phyloP scores from a whole-genome alignment of 176 grass and related monocot genomes.

The Melocanna baccifera region DNA sequence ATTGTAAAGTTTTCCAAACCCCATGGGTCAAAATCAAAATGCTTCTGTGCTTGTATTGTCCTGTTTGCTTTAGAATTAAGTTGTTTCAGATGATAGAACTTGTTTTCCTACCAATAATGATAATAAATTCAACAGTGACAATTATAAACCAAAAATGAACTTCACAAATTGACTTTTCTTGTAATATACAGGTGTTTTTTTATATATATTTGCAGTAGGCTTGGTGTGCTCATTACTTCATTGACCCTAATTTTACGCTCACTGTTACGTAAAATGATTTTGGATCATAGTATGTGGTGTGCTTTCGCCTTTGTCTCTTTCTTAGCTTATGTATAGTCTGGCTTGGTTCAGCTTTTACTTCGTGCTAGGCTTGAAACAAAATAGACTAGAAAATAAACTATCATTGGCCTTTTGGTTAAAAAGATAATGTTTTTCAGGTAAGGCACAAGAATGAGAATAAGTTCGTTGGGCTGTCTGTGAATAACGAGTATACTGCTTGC shows the following conservation, averaged over 20 bases:
- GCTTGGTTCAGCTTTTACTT: not conserved
- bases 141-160: not conserved
- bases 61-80: not conserved
- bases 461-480: constrained; percentile 87
- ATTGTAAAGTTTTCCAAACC: not conserved
- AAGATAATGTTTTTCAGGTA: constrained; percentile 49
- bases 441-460: constrained; percentile 99
- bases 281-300: not conserved
- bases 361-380: not conserved
- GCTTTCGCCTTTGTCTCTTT: not conserved
- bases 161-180: constrained; percentile 4
- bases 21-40: not conserved
- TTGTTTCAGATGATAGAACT: not conserved
- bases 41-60: not conserved
- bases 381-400: not conserved
- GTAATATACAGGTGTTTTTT: not conserved
- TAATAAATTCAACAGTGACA: not conserved
- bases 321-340: not conserved
- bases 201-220: not conserved
- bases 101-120: not conserved
- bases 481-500: constrained; percentile 93
- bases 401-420: constrained; percentile 18
- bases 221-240: not conserved
- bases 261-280: not conserved
- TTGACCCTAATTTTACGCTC: not conserved